Conservation (phyloP, 129 eudicot genomes). For the Calendula officinalis region DNA sequence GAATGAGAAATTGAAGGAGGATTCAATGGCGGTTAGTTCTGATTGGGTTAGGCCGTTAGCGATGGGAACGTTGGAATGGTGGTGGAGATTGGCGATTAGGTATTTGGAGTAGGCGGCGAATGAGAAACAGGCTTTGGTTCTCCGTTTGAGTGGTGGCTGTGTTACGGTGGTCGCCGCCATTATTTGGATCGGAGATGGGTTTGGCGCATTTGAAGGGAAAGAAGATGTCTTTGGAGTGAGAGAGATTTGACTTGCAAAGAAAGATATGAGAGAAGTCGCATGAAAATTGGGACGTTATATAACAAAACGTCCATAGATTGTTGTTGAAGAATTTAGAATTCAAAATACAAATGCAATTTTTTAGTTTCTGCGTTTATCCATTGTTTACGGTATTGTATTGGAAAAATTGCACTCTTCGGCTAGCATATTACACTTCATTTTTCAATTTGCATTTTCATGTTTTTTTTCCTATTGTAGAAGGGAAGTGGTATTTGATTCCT, state of each 20-base stretch:
- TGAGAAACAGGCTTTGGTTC: conserved; percentile 61
- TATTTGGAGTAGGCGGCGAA: conserved; percentile 85
- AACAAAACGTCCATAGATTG: conserved; percentile 19
- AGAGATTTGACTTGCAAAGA: conserved; percentile 4
- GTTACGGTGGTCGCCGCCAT: conserved; percentile 16
- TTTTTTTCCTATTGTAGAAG: no score
- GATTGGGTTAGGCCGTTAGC: conserved; percentile 49
- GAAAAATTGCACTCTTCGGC: no score
- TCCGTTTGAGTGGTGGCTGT: conserved; percentile 13
- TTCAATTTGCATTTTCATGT: no score
- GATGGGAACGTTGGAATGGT: conserved; percentile 42
- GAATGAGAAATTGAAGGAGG: conserved; percentile 51
- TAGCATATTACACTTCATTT: no score
- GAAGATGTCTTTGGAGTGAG: conserved; percentile 24
- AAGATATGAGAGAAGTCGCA: conserved; percentile 23
- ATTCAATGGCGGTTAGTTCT: conserved; percentile 57
- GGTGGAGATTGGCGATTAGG: conserved; percentile 53
- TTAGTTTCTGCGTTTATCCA: no score
- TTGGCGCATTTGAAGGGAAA: conserved; percentile 18
- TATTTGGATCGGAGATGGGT: conserved; percentile 12
- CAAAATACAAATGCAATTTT: neutral
- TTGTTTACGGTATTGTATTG: no score
- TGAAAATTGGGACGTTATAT: conserved; percentile 12
- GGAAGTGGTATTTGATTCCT: no score
- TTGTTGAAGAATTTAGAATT: conserved; percentile 6